Conservation (phyloP, 495 filamentous ascomycete species). For the Aspergillus indologenus region DNA sequence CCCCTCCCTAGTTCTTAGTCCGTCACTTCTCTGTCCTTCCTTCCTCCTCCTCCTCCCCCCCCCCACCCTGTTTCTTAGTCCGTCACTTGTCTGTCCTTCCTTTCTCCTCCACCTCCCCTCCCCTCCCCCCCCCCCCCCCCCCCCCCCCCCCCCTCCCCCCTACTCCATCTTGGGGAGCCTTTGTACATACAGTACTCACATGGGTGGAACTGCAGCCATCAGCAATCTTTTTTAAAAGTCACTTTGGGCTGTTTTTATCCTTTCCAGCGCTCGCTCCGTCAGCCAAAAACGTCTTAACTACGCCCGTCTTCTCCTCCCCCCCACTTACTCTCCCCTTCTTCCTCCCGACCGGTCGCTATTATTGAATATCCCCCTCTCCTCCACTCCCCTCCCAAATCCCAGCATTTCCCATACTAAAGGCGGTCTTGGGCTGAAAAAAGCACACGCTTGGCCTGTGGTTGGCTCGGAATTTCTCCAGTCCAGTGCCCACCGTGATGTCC, state of each 20-base stretch:
- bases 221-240: slow-evolving; percentile 15
- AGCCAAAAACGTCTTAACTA: slow-evolving; percentile 9
- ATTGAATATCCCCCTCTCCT: slow-evolving; percentile 12
- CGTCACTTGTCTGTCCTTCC: slow-evolving; percentile 4
- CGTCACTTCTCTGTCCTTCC: slow-evolving; percentile 10
- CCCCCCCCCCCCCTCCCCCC: not conserved
- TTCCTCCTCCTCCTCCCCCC: not conserved
- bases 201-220: not conserved
- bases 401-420: slow-evolving; percentile 13
- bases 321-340: slow-evolving; percentile 21
- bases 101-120: not conserved
- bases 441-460: slow-evolving; percentile 23
- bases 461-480: slow-evolving; percentile 14
- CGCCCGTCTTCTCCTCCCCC: not conserved
- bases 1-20: slow-evolving; percentile 1
- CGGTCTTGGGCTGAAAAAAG: slow-evolving; percentile 14
- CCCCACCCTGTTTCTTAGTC: slow-evolving; percentile 2
- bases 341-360: slow-evolving; percentile 21
- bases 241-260: slow-evolving; percentile 14
- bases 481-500: slow-evolving; percentile 45
- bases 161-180: slow-evolving; percentile 16
- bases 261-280: slow-evolving; percentile 20
- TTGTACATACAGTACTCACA: not conserved
- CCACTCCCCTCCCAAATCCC: slow-evolving; percentile 18
- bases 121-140: slow-evolving; percentile 5